Conservation (phyloP, 139 green algal species). For the Microglena sp. region DNA sequence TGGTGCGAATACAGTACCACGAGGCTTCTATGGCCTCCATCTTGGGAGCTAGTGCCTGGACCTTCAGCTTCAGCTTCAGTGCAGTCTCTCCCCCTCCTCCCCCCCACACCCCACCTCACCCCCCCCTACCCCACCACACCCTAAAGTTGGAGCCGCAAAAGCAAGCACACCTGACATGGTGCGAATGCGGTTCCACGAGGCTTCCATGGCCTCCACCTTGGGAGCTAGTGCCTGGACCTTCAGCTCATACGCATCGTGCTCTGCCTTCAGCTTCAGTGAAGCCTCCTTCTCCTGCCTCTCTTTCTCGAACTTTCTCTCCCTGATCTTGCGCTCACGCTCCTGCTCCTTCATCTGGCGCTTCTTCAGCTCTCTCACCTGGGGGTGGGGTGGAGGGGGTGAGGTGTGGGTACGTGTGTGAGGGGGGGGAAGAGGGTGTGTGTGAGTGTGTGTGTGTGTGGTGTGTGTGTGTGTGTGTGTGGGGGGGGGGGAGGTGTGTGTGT, state of each 20-base stretch:
- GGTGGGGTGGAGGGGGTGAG: too few relatives aligned
- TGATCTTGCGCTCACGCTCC: slow-evolving; percentile 39
- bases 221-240: slow-evolving; percentile 51
- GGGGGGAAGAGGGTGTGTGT: too few relatives aligned
- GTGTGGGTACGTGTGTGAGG: too few relatives aligned
- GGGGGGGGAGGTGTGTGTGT: too few relatives aligned
- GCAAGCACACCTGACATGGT: slow-evolving; percentile 60
- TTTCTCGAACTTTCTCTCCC: slow-evolving; percentile 42
- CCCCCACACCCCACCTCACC: too few relatives aligned
- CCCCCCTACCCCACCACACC: too few relatives aligned
- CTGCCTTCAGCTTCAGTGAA: slow-evolving; percentile 43
- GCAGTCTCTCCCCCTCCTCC: too few relatives aligned
- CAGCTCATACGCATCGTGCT: slow-evolving; percentile 52
- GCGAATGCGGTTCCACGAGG: slow-evolving; percentile 64
- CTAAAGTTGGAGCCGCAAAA: too few relatives aligned
- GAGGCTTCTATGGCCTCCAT: slow-evolving; percentile 68
- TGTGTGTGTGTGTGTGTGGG: too few relatives aligned
- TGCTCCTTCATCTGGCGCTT: slow-evolving; percentile 52
- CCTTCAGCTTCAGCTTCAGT: too few relatives aligned
- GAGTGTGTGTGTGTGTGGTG: too few relatives aligned
- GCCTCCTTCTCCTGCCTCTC: slow-evolving; percentile 34
- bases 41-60: slow-evolving; percentile 54
- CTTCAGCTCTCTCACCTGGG: slow-evolving; percentile 67
- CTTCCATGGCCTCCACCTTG: slow-evolving; percentile 73
- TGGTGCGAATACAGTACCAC: slow-evolving; percentile 68